Evolutionary conservation across 1,284 basidiomycete species (phyloP).

Genomic region (Leccinum huronense): DNA sequence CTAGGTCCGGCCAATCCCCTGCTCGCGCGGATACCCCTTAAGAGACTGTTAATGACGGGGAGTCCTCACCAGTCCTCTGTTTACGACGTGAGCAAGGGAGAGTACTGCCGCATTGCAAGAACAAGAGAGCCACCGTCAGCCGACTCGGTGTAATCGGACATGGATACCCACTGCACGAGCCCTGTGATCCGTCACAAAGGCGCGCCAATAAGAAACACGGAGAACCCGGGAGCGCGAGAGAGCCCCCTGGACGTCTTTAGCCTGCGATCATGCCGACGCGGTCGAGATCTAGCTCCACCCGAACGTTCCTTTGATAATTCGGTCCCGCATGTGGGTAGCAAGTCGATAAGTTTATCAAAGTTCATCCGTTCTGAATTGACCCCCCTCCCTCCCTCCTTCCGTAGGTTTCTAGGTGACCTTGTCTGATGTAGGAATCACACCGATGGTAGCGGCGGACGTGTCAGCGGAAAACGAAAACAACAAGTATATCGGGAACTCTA

Average conservation of each 20-base stretch:
- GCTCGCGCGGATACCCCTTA: background rate
- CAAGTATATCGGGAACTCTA: background rate
- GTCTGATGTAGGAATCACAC: background rate
- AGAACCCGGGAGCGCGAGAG: background rate
- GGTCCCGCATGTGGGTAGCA: slow-evolving; percentile 12
- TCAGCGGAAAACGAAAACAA: slow-evolving; percentile 5
- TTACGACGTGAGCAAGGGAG: slow-evolving; percentile 9
- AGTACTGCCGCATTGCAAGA: background rate
- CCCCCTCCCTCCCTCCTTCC: background rate
- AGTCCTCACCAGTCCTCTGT: slow-evolving; percentile 32
- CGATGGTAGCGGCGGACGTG: background rate
- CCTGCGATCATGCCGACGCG: slow-evolving; percentile 3
- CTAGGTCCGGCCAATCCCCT: slow-evolving; percentile 40
- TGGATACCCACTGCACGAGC: slow-evolving; percentile 1
- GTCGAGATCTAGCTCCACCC: background rate
- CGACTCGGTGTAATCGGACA: background rate
- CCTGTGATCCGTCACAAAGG: slow-evolving; percentile 8
- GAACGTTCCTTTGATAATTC: slow-evolving; percentile 6
- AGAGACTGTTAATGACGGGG: background rate
- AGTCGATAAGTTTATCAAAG: slow-evolving; percentile 8
- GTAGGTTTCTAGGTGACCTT: background rate
- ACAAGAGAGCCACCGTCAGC: background rate
- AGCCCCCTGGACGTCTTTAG: background rate
- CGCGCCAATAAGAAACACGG: background rate
- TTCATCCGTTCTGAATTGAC: background rate